A percentile compares a stretch with the other conserved stretches of the same genome.
Conservation (phyloP, 495 filamentous ascomycete species). For the Neurospora sp. region DNA sequence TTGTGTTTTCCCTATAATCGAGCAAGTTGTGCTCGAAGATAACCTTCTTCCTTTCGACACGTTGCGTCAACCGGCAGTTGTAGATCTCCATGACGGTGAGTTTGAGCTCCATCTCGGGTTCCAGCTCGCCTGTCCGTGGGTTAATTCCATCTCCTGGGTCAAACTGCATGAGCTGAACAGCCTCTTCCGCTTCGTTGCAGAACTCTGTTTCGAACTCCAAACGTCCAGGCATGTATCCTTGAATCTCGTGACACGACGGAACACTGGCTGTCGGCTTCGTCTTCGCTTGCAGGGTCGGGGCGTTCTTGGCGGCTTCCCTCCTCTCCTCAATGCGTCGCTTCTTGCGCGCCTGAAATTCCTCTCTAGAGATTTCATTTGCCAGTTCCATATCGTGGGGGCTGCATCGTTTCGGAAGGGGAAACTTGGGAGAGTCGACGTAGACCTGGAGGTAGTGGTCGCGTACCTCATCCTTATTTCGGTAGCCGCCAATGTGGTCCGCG, state of each 20-base stretch:
- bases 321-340: conserved; percentile 89
- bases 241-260: conserved; percentile 92
- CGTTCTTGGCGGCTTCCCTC: conserved; percentile 78
- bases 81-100: conserved; percentile 98
- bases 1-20: conserved; percentile 82
- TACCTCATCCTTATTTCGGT: conserved; percentile 88
- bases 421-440: conserved; percentile 71
- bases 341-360: conserved; percentile 88
- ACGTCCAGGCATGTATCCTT: conserved; percentile 96
- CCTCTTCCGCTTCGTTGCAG: conserved; percentile 95
- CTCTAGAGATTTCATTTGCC: conserved; percentile 68
- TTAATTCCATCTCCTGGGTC: conserved; percentile 91
- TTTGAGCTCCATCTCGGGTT: conserved; percentile 94
- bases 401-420: conserved; percentile 76
- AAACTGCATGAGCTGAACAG: conserved; percentile 96
- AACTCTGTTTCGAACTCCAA: conserved; percentile 97
- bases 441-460: conserved; percentile 83
- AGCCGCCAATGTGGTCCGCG: conserved; percentile 95
- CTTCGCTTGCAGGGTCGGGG: conserved; percentile 75
- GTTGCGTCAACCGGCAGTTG: conserved; percentile 79
- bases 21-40: conserved; percentile 91
- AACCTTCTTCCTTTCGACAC: conserved; percentile 92
- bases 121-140: conserved; percentile 66
- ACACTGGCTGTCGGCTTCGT: conserved; percentile 92
- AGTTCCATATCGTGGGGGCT: conserved; percentile 71